Conservation (phyloP, 495 filamentous ascomycete species). For the Echria macrotheca region DNA sequence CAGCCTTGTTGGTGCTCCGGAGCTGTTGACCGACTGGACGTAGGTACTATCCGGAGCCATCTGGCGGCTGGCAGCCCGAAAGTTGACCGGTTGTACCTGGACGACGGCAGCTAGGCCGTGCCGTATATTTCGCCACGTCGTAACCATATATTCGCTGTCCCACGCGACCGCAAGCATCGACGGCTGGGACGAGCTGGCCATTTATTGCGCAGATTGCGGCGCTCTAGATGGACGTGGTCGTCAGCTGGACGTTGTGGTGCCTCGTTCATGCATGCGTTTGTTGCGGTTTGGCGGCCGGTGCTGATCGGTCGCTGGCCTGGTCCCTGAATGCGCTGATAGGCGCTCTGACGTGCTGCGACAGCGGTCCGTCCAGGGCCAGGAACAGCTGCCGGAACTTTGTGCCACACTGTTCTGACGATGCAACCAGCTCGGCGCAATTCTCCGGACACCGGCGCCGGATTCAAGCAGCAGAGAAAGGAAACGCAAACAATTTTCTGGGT, state of each 20-base stretch:
- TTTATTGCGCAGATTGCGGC: background rate
- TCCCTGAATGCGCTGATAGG: background rate
- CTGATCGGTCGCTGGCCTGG: too few species aligned
- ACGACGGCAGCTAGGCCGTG: background rate
- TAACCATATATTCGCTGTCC: slow-evolving; percentile 8
- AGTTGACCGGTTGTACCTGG: background rate
- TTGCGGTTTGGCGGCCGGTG: background rate
- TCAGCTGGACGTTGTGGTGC: slow-evolving; percentile 17
- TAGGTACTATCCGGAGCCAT: too few species aligned
- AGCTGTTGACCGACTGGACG: too few species aligned
- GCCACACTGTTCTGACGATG: background rate
- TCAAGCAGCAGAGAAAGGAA: background rate
- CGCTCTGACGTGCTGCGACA: background rate
- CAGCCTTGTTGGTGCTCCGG: background rate
- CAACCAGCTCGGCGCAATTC: slow-evolving; percentile 7
- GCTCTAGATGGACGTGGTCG: too few species aligned
- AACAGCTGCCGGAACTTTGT: slow-evolving; percentile 1
- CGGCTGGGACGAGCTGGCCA: background rate
- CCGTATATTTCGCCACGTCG: slow-evolving; percentile 19
- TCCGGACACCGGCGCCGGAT: slow-evolving; percentile 10
- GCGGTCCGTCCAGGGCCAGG: background rate
- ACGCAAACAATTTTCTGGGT: background rate
- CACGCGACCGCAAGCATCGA: background rate
- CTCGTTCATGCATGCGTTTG: slow-evolving; percentile 23
- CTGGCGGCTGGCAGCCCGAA: too few species aligned